Conservation (phyloP, 164 flowering plant species). For the Piper betle region DNA sequence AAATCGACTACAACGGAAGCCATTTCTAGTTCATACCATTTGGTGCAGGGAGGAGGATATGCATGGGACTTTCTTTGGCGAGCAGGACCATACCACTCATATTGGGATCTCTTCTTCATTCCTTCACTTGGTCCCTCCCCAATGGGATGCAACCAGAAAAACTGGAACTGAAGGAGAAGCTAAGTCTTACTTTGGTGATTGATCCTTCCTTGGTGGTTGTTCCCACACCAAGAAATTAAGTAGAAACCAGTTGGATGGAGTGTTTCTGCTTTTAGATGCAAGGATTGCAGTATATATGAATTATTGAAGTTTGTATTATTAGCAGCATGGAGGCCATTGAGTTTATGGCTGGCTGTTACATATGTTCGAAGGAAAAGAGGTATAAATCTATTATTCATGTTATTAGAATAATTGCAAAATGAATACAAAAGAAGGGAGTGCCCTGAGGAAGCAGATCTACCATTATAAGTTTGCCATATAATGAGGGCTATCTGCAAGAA, state of each 20-base stretch:
- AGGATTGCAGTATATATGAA: no score
- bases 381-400: no score
- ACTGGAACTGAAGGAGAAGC: constrained; percentile 15
- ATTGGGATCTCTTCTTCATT: constrained; percentile 14
- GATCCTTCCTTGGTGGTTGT: constrained; percentile 12
- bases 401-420: no score
- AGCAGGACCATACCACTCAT: constrained; percentile 9
- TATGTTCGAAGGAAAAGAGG: no score
- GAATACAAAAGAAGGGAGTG: no score
- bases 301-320: no score
- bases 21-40: constrained; percentile 9
- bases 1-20: constrained; percentile 6
- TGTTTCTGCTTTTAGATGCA: no score
- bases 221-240: background rate
- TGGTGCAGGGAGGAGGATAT: constrained; percentile 12
- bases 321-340: no score
- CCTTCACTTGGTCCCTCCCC: constrained; percentile 13
- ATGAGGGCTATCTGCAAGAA: no score
- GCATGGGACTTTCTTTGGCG: constrained; percentile 8
- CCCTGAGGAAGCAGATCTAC: no score
- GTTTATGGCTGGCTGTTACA: no score
- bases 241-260: background rate
- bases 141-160: constrained; percentile 7
- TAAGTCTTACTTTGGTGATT: constrained; percentile 14
- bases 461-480: no score